phyloP scores from a whole-genome alignment of 2,329 filamentous ascomycete species.

The Trichoderma sp. region DNA sequence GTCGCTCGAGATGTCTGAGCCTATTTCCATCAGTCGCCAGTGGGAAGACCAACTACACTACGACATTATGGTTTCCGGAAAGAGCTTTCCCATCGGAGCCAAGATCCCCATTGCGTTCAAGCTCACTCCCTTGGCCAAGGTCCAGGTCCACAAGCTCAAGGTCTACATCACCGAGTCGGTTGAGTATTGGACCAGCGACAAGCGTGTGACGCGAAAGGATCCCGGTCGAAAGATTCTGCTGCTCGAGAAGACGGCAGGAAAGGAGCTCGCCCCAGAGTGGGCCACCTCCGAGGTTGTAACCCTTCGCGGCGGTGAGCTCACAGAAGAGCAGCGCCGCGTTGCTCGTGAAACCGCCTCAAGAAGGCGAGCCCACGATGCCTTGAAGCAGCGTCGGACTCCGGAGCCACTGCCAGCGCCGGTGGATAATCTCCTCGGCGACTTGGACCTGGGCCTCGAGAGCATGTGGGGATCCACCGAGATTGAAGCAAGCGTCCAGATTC shows the following conservation, averaged over 20 bases:
- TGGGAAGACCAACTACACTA: slow-evolving; percentile 97
- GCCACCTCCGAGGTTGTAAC: slow-evolving; percentile 74
- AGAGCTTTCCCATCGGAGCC: slow-evolving; percentile 85
- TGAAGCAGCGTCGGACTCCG: slow-evolving; percentile 39
- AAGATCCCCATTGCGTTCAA: slow-evolving; percentile 94
- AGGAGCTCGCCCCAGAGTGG: slow-evolving; percentile 69
- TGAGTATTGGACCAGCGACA: slow-evolving; percentile 86
- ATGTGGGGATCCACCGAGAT: slow-evolving; percentile 88
- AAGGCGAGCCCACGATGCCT: slow-evolving; percentile 55
- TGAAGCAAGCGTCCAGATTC: slow-evolving; percentile 89
- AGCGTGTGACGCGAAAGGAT: slow-evolving; percentile 80
- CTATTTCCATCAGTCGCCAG: slow-evolving; percentile 87
- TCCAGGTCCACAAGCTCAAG: slow-evolving; percentile 89
- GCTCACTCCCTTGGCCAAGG: slow-evolving; percentile 86
- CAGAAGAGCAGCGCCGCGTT: slow-evolving; percentile 45
- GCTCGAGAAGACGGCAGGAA: slow-evolving; percentile 84
- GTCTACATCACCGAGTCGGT: slow-evolving; percentile 87
- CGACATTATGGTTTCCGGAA: slow-evolving; percentile 93
- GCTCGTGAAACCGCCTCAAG: slow-evolving; percentile 47
- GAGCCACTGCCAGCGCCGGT: slow-evolving; percentile 48
- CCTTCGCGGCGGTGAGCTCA: slow-evolving; percentile 76
- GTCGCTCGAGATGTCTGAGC: slow-evolving; percentile 86
- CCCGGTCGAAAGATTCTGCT: slow-evolving; percentile 80
- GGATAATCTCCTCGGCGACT: slow-evolving; percentile 77
- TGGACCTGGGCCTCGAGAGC: slow-evolving; percentile 66